Base-by-base conservation (phyloP, 2,329 filamentous ascomycete species). In the Arthrobotrys pseudoclavata region DNA sequence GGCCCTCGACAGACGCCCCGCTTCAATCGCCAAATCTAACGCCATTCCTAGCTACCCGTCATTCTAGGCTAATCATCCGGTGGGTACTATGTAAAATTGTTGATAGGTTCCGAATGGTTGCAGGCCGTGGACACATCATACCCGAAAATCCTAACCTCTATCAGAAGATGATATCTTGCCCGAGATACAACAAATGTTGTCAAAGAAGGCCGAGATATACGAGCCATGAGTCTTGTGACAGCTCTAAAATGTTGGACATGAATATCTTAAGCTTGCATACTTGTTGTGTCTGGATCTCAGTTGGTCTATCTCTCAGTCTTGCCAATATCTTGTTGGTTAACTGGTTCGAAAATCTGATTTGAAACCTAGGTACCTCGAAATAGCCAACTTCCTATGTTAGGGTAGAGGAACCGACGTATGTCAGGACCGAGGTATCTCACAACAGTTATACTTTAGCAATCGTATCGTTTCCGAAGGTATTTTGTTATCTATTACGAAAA, bases 1-100 rank as follows among this genome's bases (percentile, higher is more conserved):
- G n/a, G 50, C 10, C 18, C n/a, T 57, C 31, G 1, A 63, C 37
- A 29, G n/a, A 37, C 31, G 60, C 24, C 26, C 40, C 26, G 24
- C 60, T 42, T 48, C 40, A 40, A 48, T 63, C 60, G 60, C 24
- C 60, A 63, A 48, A 57, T 10, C n/a, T 40, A 48, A 63, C 60
- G 60, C 60, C 60, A 63, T 34, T 34, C 15, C 15, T 3, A 13
- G 7, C 24, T 29, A 63, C 42, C 60, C 60, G 24, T 24, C n/a
- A 31, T 63, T 63, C 60, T 40, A 29, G 45, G 26, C 60, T 40
- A 63, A 63, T 34, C 60, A 10, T 48, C 15, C n/a, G 4, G 42
- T 63, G 42, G 42, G 40, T 34, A 48, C 24, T 48, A 7, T 13
- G n/a, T 6, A 7, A 24, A 63, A 13, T 4, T 18, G 15, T 20